Conservation (phyloP, 495 filamentous ascomycete genomes). For the Echria macrotheca region DNA sequence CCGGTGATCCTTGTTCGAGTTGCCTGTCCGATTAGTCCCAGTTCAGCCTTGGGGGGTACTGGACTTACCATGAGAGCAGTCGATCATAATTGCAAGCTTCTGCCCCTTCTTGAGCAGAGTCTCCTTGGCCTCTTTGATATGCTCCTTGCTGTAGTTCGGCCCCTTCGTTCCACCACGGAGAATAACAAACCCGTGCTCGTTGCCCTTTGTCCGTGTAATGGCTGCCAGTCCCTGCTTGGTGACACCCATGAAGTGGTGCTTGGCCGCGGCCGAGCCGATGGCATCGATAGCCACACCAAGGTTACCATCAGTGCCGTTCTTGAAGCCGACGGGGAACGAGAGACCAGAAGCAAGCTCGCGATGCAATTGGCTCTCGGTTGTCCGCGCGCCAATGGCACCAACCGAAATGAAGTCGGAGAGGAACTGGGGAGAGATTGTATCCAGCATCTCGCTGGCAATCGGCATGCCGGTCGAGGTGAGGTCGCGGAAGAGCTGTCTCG, state of each 20-base stretch:
- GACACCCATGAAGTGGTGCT: conserved; percentile 97
- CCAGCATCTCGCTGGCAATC: conserved; percentile 95
- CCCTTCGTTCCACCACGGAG: conserved; percentile 85
- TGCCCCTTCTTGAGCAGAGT: conserved; percentile 79
- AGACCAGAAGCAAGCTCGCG: conserved; percentile 94
- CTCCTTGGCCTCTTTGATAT: conserved; percentile 71
- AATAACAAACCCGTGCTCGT: conserved; percentile 96
- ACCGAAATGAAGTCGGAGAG: conserved; percentile 92
- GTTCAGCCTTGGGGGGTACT: neutral
- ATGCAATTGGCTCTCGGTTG: conserved; percentile 95
- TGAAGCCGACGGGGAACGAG: conserved; percentile 97
- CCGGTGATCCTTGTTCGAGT: conserved; percentile 68
- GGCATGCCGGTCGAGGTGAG: conserved; percentile 82
- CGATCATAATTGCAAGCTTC: conserved; percentile 89
- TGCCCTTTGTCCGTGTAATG: conserved; percentile 86
- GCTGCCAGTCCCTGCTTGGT: conserved; percentile 98
- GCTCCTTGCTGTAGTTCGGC: conserved; percentile 90
- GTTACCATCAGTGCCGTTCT: conserved; percentile 97
- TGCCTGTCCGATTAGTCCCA: conserved; percentile 44
- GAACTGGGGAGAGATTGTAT: conserved; percentile 95
- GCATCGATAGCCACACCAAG: conserved; percentile 93
- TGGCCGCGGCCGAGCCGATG: conserved; percentile 82
- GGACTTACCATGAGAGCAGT: conserved; percentile 84
- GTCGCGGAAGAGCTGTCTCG: conserved; percentile 83
- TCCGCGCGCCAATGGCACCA: conserved; percentile 91